Evolutionary conservation across 805 yeast species (phyloP), one percentile per base, ranked within the genome.

Genomic region (Wickerhamiella sergipiensis): DNA sequence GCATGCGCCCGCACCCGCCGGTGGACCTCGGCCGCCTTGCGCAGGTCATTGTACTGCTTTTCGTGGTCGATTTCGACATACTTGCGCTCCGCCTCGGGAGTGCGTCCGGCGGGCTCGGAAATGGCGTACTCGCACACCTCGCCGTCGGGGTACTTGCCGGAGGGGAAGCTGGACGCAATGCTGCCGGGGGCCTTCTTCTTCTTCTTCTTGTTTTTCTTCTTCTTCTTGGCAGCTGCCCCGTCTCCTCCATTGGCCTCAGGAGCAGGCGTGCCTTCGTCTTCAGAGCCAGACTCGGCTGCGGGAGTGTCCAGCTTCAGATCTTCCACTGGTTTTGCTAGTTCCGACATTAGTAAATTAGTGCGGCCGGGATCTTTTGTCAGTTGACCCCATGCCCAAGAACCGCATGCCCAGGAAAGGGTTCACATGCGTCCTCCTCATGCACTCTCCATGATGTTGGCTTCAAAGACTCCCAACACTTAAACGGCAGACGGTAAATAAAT

Each of bases 11-110:
- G 78, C 10, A 85, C 97, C 60, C 95, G 76, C 57, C 97, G 78
- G 65, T 92, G 99, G 49, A 89, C 83, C 65, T 92, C 99, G 1
- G 97, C 96, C 51, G 89, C 98, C 63, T 87, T 87, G 62, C 99
- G 79, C 69, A 88, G 81, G 55, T 89, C 96, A 56, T 88, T 82
- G 84, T 94, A 85, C 43, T 52, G 54, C 53, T 52, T 73, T 48
- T 70, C 67, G 57, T 74, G 71, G 58, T 73, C 74, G 52, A 85
- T 75, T 58, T 85, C 92, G 58, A 81, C 67, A 59, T 85, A 82
- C 57, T 96, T 73, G 65, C 80, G 77, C 64, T 92, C 98, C 62
- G 86, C 97, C 57, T 80, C 81, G 0, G 96, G 87, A 23, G 85
- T 77, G 56, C 98, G 77, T 62, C 78, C 77, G 23, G 53, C 45